Evolutionary conservation across 192 early-diverging fungal genomes (phyloP).

Genomic region (Coemansia sp.): DNA sequence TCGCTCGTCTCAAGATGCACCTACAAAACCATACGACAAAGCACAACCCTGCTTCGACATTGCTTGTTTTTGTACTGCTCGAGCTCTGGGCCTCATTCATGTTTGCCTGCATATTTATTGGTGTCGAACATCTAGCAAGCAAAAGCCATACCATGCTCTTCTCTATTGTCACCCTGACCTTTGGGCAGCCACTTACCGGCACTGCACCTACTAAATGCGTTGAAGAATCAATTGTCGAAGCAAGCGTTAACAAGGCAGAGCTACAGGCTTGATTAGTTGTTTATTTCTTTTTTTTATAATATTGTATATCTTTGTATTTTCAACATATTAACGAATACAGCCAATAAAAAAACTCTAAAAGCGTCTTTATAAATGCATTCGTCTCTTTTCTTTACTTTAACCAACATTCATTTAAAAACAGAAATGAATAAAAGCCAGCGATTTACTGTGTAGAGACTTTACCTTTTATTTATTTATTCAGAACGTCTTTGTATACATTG

Average conservation of each 20-base stretch:
- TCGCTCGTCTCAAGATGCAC: not conserved
- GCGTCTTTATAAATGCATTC: no score
- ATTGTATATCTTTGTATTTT: no score
- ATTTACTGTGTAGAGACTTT: no score
- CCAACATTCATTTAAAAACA: no score
- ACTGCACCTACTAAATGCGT: not conserved
- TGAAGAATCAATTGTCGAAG: not conserved
- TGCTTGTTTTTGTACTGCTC: slow-evolving; percentile 1
- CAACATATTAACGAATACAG: no score
- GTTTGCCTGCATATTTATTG: slow-evolving; percentile 3
- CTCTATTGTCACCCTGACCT: not conserved
- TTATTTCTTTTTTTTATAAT: no score
- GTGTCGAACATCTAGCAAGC: not conserved
- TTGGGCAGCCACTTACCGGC: slow-evolving; percentile 1
- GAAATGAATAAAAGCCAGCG: no score
- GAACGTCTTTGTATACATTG: no score
- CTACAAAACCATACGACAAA: not conserved
- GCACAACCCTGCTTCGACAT: not conserved
- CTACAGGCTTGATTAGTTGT: not conserved
- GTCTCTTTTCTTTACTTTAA: no score
- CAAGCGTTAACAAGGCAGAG: not conserved
- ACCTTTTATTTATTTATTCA: no score
- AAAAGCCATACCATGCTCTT: slow-evolving; percentile 11
- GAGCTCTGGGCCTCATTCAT: slow-evolving; percentile 12
- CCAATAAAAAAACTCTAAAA: no score